These are phyloP conservation scores for Annona squamosa DNA, from an alignment of 164 flowering plant genomes.

Conservation along the genomic window DNA sequence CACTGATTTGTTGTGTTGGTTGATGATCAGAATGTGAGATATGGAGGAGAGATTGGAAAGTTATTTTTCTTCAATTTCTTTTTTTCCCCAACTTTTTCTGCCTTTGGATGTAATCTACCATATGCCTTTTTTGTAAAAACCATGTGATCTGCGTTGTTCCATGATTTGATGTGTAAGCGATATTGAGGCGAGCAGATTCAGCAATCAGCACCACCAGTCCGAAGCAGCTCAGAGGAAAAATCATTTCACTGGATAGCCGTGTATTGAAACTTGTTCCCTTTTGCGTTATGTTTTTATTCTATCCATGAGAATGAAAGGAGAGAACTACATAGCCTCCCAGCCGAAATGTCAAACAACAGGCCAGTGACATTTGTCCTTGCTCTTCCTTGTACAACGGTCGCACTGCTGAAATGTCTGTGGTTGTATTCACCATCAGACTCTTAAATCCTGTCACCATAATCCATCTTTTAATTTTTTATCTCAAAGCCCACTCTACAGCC, in stretches of 20 bases:
- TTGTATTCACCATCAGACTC: no score
- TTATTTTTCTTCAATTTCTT: background rate
- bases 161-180: background rate
- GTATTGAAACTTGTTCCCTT: background rate
- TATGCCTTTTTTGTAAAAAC: slow-evolving; percentile 1
- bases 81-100: no score
- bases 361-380: no score
- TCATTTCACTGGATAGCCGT: background rate
- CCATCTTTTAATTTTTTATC: no score
- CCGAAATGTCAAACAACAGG: no score
- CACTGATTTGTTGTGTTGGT: slow-evolving; percentile 11
- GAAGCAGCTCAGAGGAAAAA: background rate
- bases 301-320: background rate
- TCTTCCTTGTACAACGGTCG: no score
- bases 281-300: background rate
- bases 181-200: background rate
- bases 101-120: background rate
- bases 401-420: no score
- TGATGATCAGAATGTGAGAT: slow-evolving; percentile 3
- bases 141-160: slow-evolving; percentile 1
- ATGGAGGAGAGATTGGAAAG: slow-evolving; percentile 3
- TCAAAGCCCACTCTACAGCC: no score
- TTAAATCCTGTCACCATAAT: no score
- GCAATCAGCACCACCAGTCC: background rate
- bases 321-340: background rate